Base-by-base conservation (phyloP, 2,329 filamentous ascomycete species). In the Arthrobotrys entomopaga region DNA sequence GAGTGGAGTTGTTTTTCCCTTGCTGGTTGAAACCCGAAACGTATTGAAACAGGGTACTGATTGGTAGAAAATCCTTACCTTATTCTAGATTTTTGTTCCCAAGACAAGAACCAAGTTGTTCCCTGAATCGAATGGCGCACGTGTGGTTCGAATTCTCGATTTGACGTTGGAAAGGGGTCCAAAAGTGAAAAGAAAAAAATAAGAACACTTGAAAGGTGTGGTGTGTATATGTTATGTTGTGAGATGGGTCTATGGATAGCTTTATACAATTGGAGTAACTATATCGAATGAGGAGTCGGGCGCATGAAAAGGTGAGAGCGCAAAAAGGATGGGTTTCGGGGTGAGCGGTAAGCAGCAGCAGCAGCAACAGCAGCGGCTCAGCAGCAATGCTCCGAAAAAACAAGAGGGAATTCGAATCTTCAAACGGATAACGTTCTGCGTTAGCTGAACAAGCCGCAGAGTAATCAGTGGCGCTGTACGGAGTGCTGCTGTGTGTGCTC, bases 301-400 rank as follows among this genome's bases (percentile, higher is more conserved):
- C 61, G 69, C 69, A 73, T 73, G 61, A 73, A n/a, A n/a, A 73
- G 56, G 59, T 64, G 43, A 64, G 58, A 64, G 54, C 26, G 26
- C 26, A 29, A 56, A 40, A 53, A 64, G 42, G 48, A 60, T 52
- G 26, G 56, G 59, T 64, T 71, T 69, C 65, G 65, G 29, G 29
- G 56, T 61, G 65, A 56, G 56, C 65, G 65, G 66, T 71, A 65
- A 56, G 61, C 66, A 64, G 59, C n/a, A n/a, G n/a, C n/a, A n/a
- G n/a, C n/a, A n/a, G n/a, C n/a, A n/a, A n/a, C n/a, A n/a, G n/a
- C n/a, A n/a, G n/a, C n/a, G n/a, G n/a, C 29, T 34, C 7, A 34
- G 29, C 29, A 34, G 29, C 59, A 65, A 71, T 64, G 66, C 53
- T 19, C 59, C 52, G n/a, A 42, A 53, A 29, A 26, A 52, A 57